Evolutionary conservation across 768 basidiomycete species (phyloP).

Genomic region (Suillus sp.): DNA sequence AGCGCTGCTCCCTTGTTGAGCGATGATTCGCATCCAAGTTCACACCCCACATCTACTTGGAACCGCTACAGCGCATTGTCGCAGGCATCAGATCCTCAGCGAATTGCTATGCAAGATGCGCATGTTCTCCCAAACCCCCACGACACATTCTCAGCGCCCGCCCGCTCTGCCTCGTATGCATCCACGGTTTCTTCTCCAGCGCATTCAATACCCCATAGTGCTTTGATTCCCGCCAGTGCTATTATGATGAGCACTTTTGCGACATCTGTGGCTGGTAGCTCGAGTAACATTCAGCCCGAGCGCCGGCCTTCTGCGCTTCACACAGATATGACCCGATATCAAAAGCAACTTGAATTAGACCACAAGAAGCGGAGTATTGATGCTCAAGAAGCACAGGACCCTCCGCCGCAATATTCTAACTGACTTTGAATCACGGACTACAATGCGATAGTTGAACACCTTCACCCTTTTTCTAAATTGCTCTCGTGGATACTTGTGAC

Average conservation of each 20-base stretch:
- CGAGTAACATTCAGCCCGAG: conserved; percentile 21
- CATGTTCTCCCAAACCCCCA: conserved; percentile 14
- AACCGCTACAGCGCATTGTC: conserved; percentile 12
- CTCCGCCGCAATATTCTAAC: conserved; percentile 15
- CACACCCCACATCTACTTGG: conserved; percentile 11
- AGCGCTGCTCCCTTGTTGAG: conserved; percentile 5
- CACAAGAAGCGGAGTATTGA: conserved; percentile 14
- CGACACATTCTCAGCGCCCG: conserved; percentile 13
- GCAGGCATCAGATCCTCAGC: conserved; percentile 4
- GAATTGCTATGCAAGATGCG: neutral
- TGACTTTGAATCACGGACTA: conserved; percentile 1
- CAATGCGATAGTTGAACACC: too few relatives aligned
- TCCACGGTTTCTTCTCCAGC: neutral
- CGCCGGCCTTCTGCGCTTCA: conserved; percentile 14
- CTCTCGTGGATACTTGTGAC: neutral
- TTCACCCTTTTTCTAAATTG: neutral
- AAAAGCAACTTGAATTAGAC: conserved; percentile 15
- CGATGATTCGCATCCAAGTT: conserved; percentile 4
- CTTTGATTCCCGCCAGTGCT: neutral
- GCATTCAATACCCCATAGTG: neutral
- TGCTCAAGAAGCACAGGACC: conserved; percentile 14
- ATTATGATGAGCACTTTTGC: conserved; percentile 56
- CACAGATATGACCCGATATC: conserved; percentile 13
- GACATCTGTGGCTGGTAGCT: conserved; percentile 77
- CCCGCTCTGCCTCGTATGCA: conserved; percentile 10